These are phyloP conservation scores for Penicillium odoratum DNA, from an alignment of 495 filamentous ascomycete species.

Conservation along the genomic window DNA sequence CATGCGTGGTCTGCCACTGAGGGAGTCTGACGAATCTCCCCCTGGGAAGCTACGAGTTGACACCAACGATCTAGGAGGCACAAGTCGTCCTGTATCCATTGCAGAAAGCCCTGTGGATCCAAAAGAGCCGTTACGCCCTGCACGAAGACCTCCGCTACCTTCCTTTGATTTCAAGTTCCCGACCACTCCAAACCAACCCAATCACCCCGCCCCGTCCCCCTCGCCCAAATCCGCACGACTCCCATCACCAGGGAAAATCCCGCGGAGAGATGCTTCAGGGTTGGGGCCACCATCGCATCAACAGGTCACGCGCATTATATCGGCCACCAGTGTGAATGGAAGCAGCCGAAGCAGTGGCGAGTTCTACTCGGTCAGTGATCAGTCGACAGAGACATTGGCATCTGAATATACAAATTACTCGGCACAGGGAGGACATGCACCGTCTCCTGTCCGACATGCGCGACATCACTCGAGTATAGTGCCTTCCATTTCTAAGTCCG, in stretches of 20 bases:
- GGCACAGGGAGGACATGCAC: constrained; percentile 42
- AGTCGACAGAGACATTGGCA: constrained; percentile 87
- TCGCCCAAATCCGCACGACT: constrained; percentile 25
- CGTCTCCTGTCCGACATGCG: constrained; percentile 51
- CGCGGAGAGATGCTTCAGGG: constrained; percentile 17
- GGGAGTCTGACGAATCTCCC: constrained; percentile 29
- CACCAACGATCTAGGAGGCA: constrained; percentile 26
- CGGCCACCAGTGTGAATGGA: constrained; percentile 64
- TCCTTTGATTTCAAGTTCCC: constrained; percentile 72
- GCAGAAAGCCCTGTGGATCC: constrained; percentile 32
- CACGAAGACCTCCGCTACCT: constrained; percentile 39
- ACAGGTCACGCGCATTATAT: constrained; percentile 69
- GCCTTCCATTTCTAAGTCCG: constrained; percentile 37
- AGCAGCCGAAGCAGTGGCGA: constrained; percentile 85
- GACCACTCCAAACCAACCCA: constrained; percentile 37
- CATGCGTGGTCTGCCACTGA: constrained; percentile 27
- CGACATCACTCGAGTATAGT: constrained; percentile 63
- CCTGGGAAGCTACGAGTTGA: constrained; percentile 32
- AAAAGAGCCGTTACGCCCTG: constrained; percentile 30
- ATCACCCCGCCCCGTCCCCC: constrained; percentile 40
- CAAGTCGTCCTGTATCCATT: constrained; percentile 26
- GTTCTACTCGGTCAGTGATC: constrained; percentile 90
- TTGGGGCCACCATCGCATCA: constrained; percentile 48
- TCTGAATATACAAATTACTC: constrained; percentile 83
- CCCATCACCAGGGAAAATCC: constrained; percentile 12